Base-by-base conservation (phyloP, 805 yeast species). In the Hanseniaspora clermontiae region DNA sequence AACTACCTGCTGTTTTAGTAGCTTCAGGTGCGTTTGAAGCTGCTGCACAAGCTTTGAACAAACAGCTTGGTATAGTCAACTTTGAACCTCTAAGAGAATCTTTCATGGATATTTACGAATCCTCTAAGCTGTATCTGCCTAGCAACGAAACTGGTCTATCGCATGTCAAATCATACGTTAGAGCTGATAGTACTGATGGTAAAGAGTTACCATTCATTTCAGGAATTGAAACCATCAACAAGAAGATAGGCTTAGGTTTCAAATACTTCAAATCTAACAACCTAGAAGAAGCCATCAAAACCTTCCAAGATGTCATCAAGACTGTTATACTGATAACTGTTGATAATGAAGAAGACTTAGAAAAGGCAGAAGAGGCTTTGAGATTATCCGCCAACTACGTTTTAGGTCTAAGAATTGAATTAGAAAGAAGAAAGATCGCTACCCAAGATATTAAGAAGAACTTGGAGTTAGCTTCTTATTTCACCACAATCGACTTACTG, bases 1-100 rank as follows among this genome's bases (percentile, higher is more conserved):
- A 84, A 60, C 78, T 90, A 57, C 88, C 97, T 5, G 97, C 96
- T 34, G 88, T 87, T 31, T 87, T 88, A 63, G 89, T 84, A 64
- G 97, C 98, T 1, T 89, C 96, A 2, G 99, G 99, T 63, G 86
- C 95, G 5, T 91, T 91, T 67, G 97, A 89, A 62, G 85, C 91
- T 55, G 99, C 97, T 40, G 93, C 96, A 42, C 95, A 89, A 64
- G 79, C 95, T 66, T 77, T 93, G 64, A 82, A 84, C 73, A 84
- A 91, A 65, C 98, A 95, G 70, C 75, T 83, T 47, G 98, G 97
- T 63, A 79, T 87, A 52, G 83, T 80, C 31, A 77, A 87, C 62
- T 91, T 95, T 67, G 95, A 83, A 65, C 97, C 97, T 14, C 77
- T 93, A 63, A 82, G 91, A 71, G 67, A 75, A 32, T 78, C 96